Percentiles rank a stretch among this genome's conserved stretches.
Conservation (phyloP, 2,329 filamentous ascomycete genomes). For the Alternaria triticina region DNA sequence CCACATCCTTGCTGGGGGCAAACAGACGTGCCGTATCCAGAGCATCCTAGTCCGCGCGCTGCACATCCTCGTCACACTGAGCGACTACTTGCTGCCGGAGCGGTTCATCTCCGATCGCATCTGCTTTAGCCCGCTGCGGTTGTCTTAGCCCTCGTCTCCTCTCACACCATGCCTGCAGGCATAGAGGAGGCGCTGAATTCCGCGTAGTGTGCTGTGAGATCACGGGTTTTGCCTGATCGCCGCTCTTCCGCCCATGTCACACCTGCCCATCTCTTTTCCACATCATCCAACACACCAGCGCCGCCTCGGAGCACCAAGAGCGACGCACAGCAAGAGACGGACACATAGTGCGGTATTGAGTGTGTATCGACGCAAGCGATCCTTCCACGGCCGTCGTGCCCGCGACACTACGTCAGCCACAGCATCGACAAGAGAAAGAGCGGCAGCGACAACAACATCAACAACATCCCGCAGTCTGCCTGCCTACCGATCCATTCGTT, state of each 20-base stretch:
- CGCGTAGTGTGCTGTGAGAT: slow-evolving; percentile 31
- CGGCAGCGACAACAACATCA: slow-evolving; percentile 9
- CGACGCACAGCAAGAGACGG: slow-evolving; percentile 25
- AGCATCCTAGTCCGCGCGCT: slow-evolving; percentile 19
- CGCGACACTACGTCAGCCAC: slow-evolving; percentile 36
- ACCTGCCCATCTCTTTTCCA: slow-evolving; percentile 27
- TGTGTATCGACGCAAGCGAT: slow-evolving; percentile 5
- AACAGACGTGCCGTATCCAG: slow-evolving; percentile 26
- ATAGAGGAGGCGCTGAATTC: slow-evolving; percentile 27
- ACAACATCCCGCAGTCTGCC: not conserved
- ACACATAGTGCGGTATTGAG: slow-evolving; percentile 13
- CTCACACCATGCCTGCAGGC: slow-evolving; percentile 35
- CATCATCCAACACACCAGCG: slow-evolving; percentile 14
- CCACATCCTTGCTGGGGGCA: slow-evolving; percentile 22
- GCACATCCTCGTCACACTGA: slow-evolving; percentile 31
- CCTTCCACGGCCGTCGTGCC: slow-evolving; percentile 26
- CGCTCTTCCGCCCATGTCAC: slow-evolving; percentile 30
- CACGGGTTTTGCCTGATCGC: slow-evolving; percentile 36
- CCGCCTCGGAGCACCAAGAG: slow-evolving; percentile 9
- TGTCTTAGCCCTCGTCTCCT: slow-evolving; percentile 28
- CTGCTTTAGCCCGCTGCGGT: slow-evolving; percentile 29
- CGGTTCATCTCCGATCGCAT: slow-evolving; percentile 50
- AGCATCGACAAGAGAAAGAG: slow-evolving; percentile 19
- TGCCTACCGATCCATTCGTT: not conserved
- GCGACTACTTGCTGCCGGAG: slow-evolving; percentile 34